phyloP scores from a whole-genome alignment of 129 eudicot genomes.

The Rutidosis leptorrhynchoides region DNA sequence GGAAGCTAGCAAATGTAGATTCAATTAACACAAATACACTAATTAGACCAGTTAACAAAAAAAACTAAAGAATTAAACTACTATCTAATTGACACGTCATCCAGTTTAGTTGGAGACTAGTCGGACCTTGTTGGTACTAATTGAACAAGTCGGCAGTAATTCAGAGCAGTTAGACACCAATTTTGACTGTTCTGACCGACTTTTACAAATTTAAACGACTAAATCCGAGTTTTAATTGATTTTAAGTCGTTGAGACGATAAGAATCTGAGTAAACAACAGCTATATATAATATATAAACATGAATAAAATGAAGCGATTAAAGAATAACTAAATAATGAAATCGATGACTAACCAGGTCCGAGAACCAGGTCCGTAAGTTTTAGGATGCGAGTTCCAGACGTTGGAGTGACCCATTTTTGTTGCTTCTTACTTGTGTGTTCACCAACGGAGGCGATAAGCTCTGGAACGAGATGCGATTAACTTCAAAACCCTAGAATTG shows the following conservation, averaged over 20 bases:
- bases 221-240: no score
- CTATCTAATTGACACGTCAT: no score
- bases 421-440: not conserved
- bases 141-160: no score
- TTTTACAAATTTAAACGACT: no score
- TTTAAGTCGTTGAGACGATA: no score
- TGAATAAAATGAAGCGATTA: not conserved
- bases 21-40: not conserved
- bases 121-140: no score
- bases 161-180: no score
- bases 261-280: not conserved
- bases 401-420: not conserved
- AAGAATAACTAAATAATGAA: not conserved
- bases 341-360: not conserved
- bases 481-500: not conserved
- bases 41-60: no score
- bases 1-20: not conserved
- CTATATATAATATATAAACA: not conserved
- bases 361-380: slow-evolving; percentile 13
- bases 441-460: not conserved
- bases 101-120: no score
- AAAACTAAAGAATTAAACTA: no score
- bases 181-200: no score
- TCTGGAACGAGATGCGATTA: not conserved
- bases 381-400: slow-evolving; percentile 10